A percentile compares a stretch with the other conserved stretches of the same genome.
phyloP scores from a whole-genome alignment of 768 basidiomycete genomes.

The Trichaptum fuscoviolaceum region DNA sequence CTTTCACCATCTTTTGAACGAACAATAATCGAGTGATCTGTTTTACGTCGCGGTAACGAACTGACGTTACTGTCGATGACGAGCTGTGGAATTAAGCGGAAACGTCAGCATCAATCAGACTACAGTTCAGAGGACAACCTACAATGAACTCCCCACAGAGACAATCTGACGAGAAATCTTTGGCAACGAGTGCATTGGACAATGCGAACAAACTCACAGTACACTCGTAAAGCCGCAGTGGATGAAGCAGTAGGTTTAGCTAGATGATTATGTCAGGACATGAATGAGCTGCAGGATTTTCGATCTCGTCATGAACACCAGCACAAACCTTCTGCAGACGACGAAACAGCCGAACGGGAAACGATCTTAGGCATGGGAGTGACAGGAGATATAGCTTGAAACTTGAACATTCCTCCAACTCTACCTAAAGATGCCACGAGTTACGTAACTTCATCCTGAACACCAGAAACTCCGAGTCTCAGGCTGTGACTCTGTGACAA shows the following conservation, averaged over 20 bases:
- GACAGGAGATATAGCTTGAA: too few relatives aligned
- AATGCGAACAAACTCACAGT: constrained; percentile 49
- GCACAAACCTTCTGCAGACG: constrained; percentile 73
- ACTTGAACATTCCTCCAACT: too few relatives aligned
- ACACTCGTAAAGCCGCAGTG: constrained; percentile 70
- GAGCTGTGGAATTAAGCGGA: constrained; percentile 43
- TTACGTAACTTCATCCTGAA: too few relatives aligned
- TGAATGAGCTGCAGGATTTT: constrained; percentile 2
- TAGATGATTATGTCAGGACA: constrained; percentile 24
- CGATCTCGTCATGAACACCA: constrained; percentile 1
- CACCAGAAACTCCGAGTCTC: too few relatives aligned
- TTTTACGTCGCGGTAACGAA: constrained; percentile 62
- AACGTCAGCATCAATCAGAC: constrained; percentile 7
- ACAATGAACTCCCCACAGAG: constrained; percentile 87
- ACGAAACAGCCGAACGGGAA: constrained; percentile 83
- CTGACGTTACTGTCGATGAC: constrained; percentile 74
- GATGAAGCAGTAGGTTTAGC: constrained; percentile 78
- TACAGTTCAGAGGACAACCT: constrained; percentile 26
- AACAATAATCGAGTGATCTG: constrained; percentile 78
- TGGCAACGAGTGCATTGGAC: constrained; percentile 11
- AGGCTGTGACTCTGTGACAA: too few relatives aligned
- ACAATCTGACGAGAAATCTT: constrained; percentile 48
- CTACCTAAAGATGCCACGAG: too few relatives aligned
- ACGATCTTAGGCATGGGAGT: constrained; percentile 83
- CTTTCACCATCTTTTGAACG: constrained; percentile 60